phyloP scores from a whole-genome alignment of 2,329 filamentous ascomycete genomes.

The Sarocladium brachiariae region DNA sequence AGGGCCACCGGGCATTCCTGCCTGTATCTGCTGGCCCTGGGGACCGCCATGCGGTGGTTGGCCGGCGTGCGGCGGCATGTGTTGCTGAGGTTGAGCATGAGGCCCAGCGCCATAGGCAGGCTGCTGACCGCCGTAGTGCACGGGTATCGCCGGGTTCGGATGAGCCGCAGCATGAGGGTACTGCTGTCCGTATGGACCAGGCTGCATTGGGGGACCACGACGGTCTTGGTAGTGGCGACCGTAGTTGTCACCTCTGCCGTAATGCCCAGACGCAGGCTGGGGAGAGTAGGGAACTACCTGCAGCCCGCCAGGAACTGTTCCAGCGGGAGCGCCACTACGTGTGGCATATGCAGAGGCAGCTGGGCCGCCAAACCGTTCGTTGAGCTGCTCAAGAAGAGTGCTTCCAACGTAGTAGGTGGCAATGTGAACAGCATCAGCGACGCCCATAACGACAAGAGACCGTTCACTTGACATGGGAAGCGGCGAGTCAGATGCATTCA shows the following conservation, averaged over 20 bases:
- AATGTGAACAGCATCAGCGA: slow-evolving; percentile 97
- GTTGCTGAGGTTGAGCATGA: slow-evolving; percentile 55
- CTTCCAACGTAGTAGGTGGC: slow-evolving; percentile 98
- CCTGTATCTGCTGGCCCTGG: slow-evolving; percentile 68
- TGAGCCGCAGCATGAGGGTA: slow-evolving; percentile 60
- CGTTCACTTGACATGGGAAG: slow-evolving; percentile 92
- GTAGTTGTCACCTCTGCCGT: slow-evolving; percentile 83
- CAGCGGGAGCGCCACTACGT: slow-evolving; percentile 84
- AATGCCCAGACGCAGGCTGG: slow-evolving; percentile 86
- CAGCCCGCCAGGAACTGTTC: slow-evolving; percentile 93
- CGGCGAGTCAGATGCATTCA: slow-evolving; percentile 94
- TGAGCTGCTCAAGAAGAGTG: slow-evolving; percentile 95
- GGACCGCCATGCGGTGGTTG: slow-evolving; percentile 55
- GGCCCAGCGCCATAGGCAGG: slow-evolving; percentile 66
- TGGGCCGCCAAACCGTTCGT: slow-evolving; percentile 91
- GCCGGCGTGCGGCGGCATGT: slow-evolving; percentile 54
- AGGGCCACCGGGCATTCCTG: slow-evolving; percentile 51
- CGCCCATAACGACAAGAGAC: slow-evolving; percentile 95
- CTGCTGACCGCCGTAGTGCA: slow-evolving; percentile 69
- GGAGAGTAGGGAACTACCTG: slow-evolving; percentile 98
- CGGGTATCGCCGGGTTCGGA: slow-evolving; percentile 54
- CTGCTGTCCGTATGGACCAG: slow-evolving; percentile 62
- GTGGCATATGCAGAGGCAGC: slow-evolving; percentile 97
- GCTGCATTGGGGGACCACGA: slow-evolving; percentile 65
- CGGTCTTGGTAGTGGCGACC: slow-evolving; percentile 61